Evolutionary conservation across 305 asterid species (phyloP), one percentile per base, ranked within the genome.

Genomic region (Fraxinus ornus): DNA sequence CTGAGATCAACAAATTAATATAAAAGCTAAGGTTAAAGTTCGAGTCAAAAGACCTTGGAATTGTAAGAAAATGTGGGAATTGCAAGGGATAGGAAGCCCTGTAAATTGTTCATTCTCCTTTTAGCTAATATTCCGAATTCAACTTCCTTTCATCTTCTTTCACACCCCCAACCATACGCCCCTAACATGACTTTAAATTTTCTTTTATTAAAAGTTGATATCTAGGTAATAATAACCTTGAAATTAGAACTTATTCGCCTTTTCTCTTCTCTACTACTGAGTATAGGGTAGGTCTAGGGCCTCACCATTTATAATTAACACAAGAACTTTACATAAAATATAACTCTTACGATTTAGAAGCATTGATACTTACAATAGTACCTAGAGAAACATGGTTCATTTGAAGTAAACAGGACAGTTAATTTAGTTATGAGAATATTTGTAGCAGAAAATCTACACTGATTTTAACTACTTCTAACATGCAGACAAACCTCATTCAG

Each of bases 381-480:
- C 82, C 76, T 75, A 77, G 83, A 70, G 44, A 70, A 70, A 70
- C 76, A 28, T 30, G 22, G 41, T 32, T 70, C 79, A 36, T 41
- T 39, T 36, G 78, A 77, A 77, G 39, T 49, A 77, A 17, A 52
- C 37, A 47, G 22, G 30, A 17, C 24, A 70, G 76, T 44, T 33
- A n/a, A 70, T 60, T 13, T 24, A 19, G 41, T 32, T 30, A 13
- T 10, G 49, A 55, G 28, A 33, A 5, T 44, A 15, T 55, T 7
- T 10, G 19, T 55, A 52, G 78, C 75, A 26, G 36, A 70, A 70
- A 64, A 36, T 6, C 82, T 80, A 84, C 66, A 81, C 79, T 81
- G 83, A 81, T 80, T 78, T 26, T 26, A 81, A 71, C 80, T 71
- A 79, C 78, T 77, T 49, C 57, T 10, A 32, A 41, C 55, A 76